phyloP scores from a whole-genome alignment of 2,329 filamentous ascomycete genomes.

The Fusarium sp. region DNA sequence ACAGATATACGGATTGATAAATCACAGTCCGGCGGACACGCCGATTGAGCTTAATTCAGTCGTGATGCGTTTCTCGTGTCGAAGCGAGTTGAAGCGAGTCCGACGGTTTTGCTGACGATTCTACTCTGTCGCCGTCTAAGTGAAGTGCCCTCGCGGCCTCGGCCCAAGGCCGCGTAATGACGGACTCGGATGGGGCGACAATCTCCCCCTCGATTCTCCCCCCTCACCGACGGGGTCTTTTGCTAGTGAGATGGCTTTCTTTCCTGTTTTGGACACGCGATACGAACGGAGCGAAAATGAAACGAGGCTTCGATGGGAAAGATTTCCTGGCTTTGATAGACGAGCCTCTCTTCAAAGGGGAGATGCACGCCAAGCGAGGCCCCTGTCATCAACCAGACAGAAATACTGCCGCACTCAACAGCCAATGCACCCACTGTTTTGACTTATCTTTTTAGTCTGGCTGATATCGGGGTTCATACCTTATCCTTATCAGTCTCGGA shows the following conservation, averaged over 20 bases:
- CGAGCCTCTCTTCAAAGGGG: conserved; percentile 10
- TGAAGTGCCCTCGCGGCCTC: not conserved
- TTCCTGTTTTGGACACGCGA: not conserved
- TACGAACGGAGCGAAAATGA: not conserved
- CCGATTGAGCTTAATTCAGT: too few species aligned
- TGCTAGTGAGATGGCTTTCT: conserved; percentile 13
- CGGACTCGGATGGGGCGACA: conserved; percentile 18
- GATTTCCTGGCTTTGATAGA: conserved; percentile 14
- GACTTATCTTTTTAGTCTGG: not conserved
- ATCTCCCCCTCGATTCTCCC: conserved; percentile 8
- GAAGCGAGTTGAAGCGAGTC: too few species aligned
- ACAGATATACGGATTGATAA: not conserved
- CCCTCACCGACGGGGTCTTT: conserved; percentile 17
- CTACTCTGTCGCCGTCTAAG: not conserved
- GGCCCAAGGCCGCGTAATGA: conserved; percentile 2
- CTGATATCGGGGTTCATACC: not conserved
- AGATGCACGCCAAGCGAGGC: conserved; percentile 20
- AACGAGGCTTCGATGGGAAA: not conserved
- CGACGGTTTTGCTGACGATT: not conserved
- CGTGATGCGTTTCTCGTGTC: too few species aligned
- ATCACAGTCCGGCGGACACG: too few species aligned
- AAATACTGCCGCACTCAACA: not conserved
- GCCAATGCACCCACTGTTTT: not conserved
- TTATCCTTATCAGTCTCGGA: not conserved
- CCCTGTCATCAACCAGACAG: conserved; percentile 1